Percentiles rank a stretch among this genome's conserved stretches.
These are phyloP conservation scores for Neopestalotiopsis sp. DNA, from an alignment of 2,329 filamentous ascomycete genomes.

Conservation along the genomic window DNA sequence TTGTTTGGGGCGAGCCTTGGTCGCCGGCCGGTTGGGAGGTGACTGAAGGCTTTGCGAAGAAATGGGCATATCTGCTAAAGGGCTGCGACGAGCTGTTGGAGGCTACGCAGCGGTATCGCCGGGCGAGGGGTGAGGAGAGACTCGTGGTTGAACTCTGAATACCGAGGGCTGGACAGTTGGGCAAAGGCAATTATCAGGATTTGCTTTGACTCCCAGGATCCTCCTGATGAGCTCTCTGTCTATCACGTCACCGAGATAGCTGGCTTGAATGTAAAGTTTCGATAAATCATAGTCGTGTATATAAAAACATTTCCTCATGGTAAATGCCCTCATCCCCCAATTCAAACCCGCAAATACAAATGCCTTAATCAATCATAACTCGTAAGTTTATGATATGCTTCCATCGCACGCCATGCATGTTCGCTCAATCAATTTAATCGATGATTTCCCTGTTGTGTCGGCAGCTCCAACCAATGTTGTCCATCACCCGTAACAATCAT, in stretches of 20 bases:
- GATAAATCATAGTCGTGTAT: not conserved
- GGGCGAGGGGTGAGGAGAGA: constrained; percentile 37
- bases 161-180: not conserved
- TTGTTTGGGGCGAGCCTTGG: constrained; percentile 44
- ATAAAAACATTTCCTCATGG: too few relatives aligned
- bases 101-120: constrained; percentile 42
- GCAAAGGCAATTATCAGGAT: not conserved
- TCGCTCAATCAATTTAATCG: constrained; percentile 2
- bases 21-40: constrained; percentile 46
- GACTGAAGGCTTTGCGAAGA: constrained; percentile 39
- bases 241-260: not conserved
- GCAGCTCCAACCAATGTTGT: not conserved
- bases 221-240: not conserved
- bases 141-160: constrained; percentile 26
- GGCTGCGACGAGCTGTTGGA: constrained; percentile 38
- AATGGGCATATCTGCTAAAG: constrained; percentile 41
- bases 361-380: constrained; percentile 7
- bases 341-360: constrained; percentile 9
- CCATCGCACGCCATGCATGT: constrained; percentile 11
- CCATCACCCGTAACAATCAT: too few relatives aligned
- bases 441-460: not conserved
- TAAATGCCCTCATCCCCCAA: not conserved
- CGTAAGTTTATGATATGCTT: not conserved
- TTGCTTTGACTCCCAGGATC: too few relatives aligned
- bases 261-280: not conserved